Conservation (phyloP, 148 eudicot species). For the Chenopodium berlandieri region DNA sequence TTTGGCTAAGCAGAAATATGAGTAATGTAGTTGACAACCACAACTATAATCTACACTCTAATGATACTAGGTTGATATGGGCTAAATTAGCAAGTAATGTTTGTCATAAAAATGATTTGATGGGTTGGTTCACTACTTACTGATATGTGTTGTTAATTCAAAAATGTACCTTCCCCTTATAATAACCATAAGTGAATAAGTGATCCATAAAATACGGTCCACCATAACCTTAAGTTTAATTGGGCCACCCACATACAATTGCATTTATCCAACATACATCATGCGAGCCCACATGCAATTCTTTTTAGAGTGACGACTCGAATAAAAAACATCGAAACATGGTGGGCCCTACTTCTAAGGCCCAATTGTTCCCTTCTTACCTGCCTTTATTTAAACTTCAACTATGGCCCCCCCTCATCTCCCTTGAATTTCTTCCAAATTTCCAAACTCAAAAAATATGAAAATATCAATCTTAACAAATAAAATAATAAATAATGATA, state of each 20-base stretch:
- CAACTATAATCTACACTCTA: neutral
- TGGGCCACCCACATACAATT: conserved; percentile 9
- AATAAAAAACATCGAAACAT: conserved; percentile 23
- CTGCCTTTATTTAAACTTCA: conserved; percentile 9
- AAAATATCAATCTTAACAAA: neutral
- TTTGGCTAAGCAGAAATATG: too few species aligned
- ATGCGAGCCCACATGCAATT: conserved; percentile 43
- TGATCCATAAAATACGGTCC: neutral
- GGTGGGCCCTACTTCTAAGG: conserved; percentile 19
- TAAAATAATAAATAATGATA: too few species aligned
- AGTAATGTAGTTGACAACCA: neutral
- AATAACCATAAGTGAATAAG: neutral
- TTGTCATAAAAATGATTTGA: neutral
- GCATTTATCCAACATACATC: conserved; percentile 9
- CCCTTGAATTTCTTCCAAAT: too few species aligned
- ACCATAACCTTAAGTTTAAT: neutral
- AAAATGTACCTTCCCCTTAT: neutral
- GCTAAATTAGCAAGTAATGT: neutral
- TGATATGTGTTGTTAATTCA: neutral
- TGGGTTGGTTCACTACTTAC: neutral
- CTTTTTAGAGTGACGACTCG: conserved; percentile 23
- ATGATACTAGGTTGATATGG: neutral
- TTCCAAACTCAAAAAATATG: neutral
- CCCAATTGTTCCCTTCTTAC: conserved; percentile 4
- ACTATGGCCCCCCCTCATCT: neutral